These are phyloP conservation scores for Juglanconis oblonga DNA, from an alignment of 2,329 filamentous ascomycete genomes.

Conservation along the genomic window DNA sequence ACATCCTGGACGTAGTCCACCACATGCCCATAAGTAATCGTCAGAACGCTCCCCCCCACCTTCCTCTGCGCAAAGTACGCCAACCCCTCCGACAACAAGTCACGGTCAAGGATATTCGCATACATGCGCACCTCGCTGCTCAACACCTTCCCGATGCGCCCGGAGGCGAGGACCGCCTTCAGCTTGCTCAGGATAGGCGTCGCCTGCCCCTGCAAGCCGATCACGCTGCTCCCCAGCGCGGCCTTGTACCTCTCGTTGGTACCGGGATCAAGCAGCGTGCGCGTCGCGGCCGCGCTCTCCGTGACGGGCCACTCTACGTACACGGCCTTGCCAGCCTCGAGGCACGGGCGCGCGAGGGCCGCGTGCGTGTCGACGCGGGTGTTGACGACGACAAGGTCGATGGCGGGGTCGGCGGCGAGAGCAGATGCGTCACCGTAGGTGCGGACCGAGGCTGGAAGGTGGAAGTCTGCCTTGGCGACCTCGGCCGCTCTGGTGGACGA, in stretches of 20 bases:
- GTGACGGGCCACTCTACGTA: slow-evolving; percentile 51
- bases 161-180: slow-evolving; percentile 38
- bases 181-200: slow-evolving; percentile 37
- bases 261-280: slow-evolving; percentile 32
- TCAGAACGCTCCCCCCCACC: slow-evolving; percentile 1
- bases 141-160: slow-evolving; percentile 41
- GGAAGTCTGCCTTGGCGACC: slow-evolving; percentile 37
- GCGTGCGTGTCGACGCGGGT: slow-evolving; percentile 43
- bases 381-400: slow-evolving; percentile 45
- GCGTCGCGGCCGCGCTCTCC: slow-evolving; percentile 35
- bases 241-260: slow-evolving; percentile 10
- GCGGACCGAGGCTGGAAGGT: slow-evolving; percentile 35
- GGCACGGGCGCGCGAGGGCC: slow-evolving; percentile 35
- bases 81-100: slow-evolving; percentile 21
- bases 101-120: slow-evolving; percentile 4
- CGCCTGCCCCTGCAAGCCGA: slow-evolving; percentile 45
- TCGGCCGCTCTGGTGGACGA: slow-evolving; percentile 39
- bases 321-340: slow-evolving; percentile 44
- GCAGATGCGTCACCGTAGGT: slow-evolving; percentile 40
- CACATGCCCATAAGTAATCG: slow-evolving; percentile 3
- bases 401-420: slow-evolving; percentile 41
- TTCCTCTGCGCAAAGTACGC: slow-evolving; percentile 1
- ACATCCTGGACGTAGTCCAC: slow-evolving; percentile 9
- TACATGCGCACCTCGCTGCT: slow-evolving; percentile 27
- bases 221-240: slow-evolving; percentile 39